A percentile compares a stretch with the other conserved stretches of the same genome.
Evolutionary conservation across 345 rosid genomes (phyloP).

Genomic region (Citrus trifoliata): DNA sequence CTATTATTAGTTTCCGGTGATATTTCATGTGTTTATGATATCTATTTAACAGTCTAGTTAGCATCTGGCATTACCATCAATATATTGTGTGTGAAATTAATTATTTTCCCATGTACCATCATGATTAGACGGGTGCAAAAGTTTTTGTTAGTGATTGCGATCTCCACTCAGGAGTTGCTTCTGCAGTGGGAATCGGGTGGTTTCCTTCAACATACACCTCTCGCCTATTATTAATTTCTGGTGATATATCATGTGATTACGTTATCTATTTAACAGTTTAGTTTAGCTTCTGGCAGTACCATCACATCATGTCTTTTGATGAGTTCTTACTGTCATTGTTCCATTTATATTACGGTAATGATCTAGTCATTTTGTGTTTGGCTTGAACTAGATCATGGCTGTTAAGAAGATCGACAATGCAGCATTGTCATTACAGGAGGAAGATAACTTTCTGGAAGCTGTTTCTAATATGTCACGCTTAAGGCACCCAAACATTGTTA

Average conservation of each 20-base stretch:
- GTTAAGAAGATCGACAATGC: constrained; percentile 93
- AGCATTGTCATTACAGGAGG: constrained; percentile 87
- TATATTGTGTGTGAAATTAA: neutral
- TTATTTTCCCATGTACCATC: neutral
- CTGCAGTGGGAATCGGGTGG: neutral
- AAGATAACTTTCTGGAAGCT: constrained; percentile 89
- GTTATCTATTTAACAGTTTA: neutral
- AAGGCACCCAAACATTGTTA: constrained; percentile 89
- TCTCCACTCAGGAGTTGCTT: neutral
- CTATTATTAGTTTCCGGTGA: too few relatives aligned
- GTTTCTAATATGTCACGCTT: constrained; percentile 89
- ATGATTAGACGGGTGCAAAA: neutral
- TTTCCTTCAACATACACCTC: neutral
- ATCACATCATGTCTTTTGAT: neutral
- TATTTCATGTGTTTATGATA: neutral
- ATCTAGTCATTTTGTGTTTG: constrained; percentile 15
- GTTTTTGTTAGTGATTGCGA: neutral
- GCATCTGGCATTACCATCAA: neutral
- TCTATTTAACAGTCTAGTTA: neutral
- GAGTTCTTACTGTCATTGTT: neutral
- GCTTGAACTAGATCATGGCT: constrained; percentile 59
- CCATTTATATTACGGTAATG: neutral
- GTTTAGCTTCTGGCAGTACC: neutral
- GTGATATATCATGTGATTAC: neutral
- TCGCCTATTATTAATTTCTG: too few relatives aligned